Evolutionary conservation across 768 basidiomycete species (phyloP), one percentile per base, ranked within the genome.

Genomic region (Lactarius hengduanensis): DNA sequence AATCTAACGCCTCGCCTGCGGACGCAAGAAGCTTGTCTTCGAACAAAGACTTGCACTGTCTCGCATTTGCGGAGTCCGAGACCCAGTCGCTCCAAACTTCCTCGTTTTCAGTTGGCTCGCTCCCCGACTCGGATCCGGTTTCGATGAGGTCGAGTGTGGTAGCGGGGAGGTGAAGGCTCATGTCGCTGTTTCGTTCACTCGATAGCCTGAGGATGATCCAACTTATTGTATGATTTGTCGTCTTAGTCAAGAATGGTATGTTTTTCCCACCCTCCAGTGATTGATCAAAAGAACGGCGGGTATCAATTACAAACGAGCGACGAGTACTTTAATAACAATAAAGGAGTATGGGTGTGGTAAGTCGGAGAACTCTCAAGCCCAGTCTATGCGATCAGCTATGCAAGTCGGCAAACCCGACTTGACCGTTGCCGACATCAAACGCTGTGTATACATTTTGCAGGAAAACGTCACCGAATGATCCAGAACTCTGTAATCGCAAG

Each of bases 1-100:
- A 81, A 30, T 76, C 73, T 58, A 92, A 66, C 0, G 86, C 83
- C n/a, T 83, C 85, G 30, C 83, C 75, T 28, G 83, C 86, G 0
- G 86, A 85, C 41, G 82, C 75, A 67, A 94, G 83, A 1, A 77
- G 75, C 45, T 80, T 83, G 71, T 87, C 82, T 32, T 91, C 90
- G 73, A 96, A 95, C 30, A 96, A 82, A 0, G 93, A 93, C 71
- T 76, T 79, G 75, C 89, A 91, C 11, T 83, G 73, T 30, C 28
- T 56, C 56, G 78, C 81, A 54, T 79, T 75, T 53, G 77, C 77
- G 22, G 87, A 86, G 76, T 92, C 91, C 18, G 89, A 90, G 15
- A 84, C 79, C 91, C 91, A 93, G 73, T 92, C 92, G 57, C 90
- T 88, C 81, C 87, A 92, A 61, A 80, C 87, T 68, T 90, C 79